A percentile compares a stretch with the other conserved stretches of the same genome.
phyloP scores from a whole-genome alignment of 495 filamentous ascomycete species.

The Aspergillus diversus region DNA sequence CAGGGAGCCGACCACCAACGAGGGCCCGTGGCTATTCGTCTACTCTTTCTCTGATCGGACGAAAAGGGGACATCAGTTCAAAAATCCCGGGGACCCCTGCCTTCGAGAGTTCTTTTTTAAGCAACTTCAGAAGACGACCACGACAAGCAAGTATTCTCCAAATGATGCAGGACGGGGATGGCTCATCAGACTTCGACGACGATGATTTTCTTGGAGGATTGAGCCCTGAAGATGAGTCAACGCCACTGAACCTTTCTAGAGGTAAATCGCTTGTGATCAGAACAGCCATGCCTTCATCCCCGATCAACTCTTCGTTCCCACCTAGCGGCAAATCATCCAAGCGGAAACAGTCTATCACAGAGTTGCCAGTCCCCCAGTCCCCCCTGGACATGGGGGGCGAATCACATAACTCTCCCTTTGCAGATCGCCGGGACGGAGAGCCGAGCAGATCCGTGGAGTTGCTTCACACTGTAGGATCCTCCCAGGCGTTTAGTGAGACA shows the following conservation, averaged over 20 bases:
- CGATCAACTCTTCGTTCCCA: slow-evolving; percentile 25
- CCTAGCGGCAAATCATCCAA: slow-evolving; percentile 41
- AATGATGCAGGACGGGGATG: slow-evolving; percentile 59
- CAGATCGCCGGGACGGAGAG: slow-evolving; percentile 2
- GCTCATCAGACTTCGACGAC: slow-evolving; percentile 50
- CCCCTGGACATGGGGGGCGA: slow-evolving; percentile 26
- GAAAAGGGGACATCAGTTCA: slow-evolving; percentile 45
- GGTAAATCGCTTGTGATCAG: slow-evolving; percentile 35
- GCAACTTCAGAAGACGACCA: slow-evolving; percentile 66
- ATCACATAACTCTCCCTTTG: slow-evolving; percentile 26
- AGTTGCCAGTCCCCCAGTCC: slow-evolving; percentile 31
- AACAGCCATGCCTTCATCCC: slow-evolving; percentile 27
- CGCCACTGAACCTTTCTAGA: slow-evolving; percentile 55
- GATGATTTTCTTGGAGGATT: slow-evolving; percentile 62
- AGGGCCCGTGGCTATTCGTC: slow-evolving; percentile 53
- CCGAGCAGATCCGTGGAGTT: slow-evolving; percentile 11
- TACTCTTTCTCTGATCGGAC: slow-evolving; percentile 45
- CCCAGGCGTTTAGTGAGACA: slow-evolving; percentile 50
- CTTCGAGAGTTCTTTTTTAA: slow-evolving; percentile 57
- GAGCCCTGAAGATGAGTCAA: slow-evolving; percentile 68
- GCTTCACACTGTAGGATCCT: slow-evolving; percentile 24
- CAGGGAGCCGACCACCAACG: slow-evolving; percentile 46
- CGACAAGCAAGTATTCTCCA: slow-evolving; percentile 71
- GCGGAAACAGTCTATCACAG: slow-evolving; percentile 36
- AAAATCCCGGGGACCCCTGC: slow-evolving; percentile 54